Conservation (phyloP, 768 basidiomycete species). For the Tephrocybe rancida region DNA sequence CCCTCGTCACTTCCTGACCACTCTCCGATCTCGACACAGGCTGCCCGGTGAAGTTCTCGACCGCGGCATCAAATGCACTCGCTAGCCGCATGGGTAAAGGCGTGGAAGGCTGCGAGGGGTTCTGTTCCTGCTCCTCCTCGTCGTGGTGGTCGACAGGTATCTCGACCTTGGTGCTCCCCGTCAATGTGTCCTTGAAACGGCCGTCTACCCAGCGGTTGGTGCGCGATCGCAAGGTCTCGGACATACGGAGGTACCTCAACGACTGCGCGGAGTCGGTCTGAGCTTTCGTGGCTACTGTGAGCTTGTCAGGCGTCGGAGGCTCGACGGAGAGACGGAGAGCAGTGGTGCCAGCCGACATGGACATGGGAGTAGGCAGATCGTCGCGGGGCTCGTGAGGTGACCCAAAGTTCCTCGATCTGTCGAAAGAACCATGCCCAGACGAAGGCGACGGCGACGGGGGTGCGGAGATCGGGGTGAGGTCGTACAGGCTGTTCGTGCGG, state of each 20-base stretch:
- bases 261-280: constrained; percentile 21
- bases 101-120: constrained; percentile 15
- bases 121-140: constrained; percentile 3
- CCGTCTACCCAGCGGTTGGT: constrained; percentile 63
- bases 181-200: constrained; percentile 41
- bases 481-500: constrained; percentile 57
- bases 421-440: constrained; percentile 10
- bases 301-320: constrained; percentile 42
- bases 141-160: not conserved
- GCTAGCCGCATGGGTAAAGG: constrained; percentile 43
- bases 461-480: constrained; percentile 46
- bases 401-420: constrained; percentile 13
- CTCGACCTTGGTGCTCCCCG: constrained; percentile 12
- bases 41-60: constrained; percentile 37
- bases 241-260: constrained; percentile 40
- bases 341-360: constrained; percentile 7
- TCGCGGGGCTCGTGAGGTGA: constrained; percentile 13
- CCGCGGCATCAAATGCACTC: constrained; percentile 46
- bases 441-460: constrained; percentile 35
- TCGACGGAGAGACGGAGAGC: constrained; percentile 41
- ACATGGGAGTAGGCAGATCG: constrained; percentile 17
- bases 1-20: constrained; percentile 6
- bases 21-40: not conserved
- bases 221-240: constrained; percentile 57
- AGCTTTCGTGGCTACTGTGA: constrained; percentile 9